These are phyloP conservation scores for Colletotrichum sp. DNA, from an alignment of 2,329 filamentous ascomycete genomes.

Conservation along the genomic window DNA sequence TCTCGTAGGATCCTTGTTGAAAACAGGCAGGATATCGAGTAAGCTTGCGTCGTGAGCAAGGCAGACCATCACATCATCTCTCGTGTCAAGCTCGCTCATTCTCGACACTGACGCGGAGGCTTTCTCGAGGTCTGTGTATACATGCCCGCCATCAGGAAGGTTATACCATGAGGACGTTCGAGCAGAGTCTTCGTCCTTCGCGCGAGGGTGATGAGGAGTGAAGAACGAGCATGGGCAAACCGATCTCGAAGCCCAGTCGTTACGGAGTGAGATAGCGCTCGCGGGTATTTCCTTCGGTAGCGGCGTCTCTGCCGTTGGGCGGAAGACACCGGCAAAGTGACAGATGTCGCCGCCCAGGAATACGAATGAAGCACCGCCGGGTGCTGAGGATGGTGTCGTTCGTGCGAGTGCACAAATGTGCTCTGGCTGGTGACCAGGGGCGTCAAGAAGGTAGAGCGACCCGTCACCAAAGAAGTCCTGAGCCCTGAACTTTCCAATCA, in stretches of 20 bases:
- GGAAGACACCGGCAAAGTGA: conserved; percentile 21
- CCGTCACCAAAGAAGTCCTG: conserved; percentile 47
- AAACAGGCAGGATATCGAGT: conserved; percentile 7
- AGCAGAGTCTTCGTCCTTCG: background rate
- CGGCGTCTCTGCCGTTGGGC: background rate
- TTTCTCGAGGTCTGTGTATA: conserved; percentile 5
- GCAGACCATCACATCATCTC: conserved; percentile 15
- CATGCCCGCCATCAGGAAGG: background rate
- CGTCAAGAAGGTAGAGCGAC: conserved; percentile 44
- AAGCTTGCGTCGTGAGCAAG: conserved; percentile 14
- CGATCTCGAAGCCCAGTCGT: background rate
- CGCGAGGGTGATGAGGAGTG: conserved; percentile 3
- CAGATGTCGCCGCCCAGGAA: conserved; percentile 27
- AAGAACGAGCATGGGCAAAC: conserved; percentile 12
- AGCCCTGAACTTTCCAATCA: conserved; percentile 40
- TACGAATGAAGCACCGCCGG: conserved; percentile 22
- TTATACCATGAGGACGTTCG: conserved; percentile 2
- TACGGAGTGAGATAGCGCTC: background rate
- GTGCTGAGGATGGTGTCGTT: conserved; percentile 17
- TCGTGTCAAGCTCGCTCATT: conserved; percentile 14
- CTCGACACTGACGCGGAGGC: conserved; percentile 6
- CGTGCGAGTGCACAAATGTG: conserved; percentile 26
- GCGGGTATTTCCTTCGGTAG: background rate
- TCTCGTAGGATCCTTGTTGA: background rate
- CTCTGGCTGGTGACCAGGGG: conserved; percentile 25